Conservation (phyloP, 805 yeast species). For the Ogataea saltuana region DNA sequence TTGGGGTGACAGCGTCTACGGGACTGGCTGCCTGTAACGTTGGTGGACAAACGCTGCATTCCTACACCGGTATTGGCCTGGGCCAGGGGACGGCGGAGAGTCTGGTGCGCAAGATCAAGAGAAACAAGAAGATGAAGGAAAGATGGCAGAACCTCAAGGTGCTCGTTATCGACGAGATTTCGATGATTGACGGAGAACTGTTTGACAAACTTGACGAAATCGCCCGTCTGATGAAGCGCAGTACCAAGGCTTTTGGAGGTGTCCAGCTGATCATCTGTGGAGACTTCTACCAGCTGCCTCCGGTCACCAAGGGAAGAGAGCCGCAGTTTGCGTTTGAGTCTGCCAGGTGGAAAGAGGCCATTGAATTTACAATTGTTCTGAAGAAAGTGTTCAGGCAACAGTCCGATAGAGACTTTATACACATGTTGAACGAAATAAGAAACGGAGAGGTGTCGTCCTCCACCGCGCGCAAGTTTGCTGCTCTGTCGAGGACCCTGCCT, state of each 20-base stretch:
- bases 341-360: slow-evolving; percentile 57
- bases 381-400: slow-evolving; percentile 73
- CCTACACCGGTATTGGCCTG: slow-evolving; percentile 76
- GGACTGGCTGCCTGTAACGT: slow-evolving; percentile 83
- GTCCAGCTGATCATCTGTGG: slow-evolving; percentile 77
- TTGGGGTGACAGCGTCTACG: slow-evolving; percentile 82
- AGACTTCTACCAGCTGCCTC: slow-evolving; percentile 82
- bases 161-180: slow-evolving; percentile 72
- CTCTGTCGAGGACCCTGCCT: slow-evolving; percentile 50
- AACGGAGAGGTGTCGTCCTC: slow-evolving; percentile 54
- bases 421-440: slow-evolving; percentile 76
- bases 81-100: slow-evolving; percentile 54
- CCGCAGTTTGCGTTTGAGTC: slow-evolving; percentile 65
- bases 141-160: slow-evolving; percentile 62
- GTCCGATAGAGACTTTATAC: slow-evolving; percentile 67
- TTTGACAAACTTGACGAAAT: slow-evolving; percentile 64
- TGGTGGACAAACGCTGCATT: slow-evolving; percentile 77
- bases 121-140: slow-evolving; percentile 47
- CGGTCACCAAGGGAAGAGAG: slow-evolving; percentile 47
- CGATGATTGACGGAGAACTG: slow-evolving; percentile 74
- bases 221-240: slow-evolving; percentile 52
- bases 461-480: slow-evolving; percentile 50
- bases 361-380: slow-evolving; percentile 57
- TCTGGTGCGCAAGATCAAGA: slow-evolving; percentile 52
- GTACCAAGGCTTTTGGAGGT: slow-evolving; percentile 68